These are phyloP conservation scores for Podosphaera xanthii DNA, from an alignment of 2,329 filamentous ascomycete genomes.

Conservation along the genomic window DNA sequence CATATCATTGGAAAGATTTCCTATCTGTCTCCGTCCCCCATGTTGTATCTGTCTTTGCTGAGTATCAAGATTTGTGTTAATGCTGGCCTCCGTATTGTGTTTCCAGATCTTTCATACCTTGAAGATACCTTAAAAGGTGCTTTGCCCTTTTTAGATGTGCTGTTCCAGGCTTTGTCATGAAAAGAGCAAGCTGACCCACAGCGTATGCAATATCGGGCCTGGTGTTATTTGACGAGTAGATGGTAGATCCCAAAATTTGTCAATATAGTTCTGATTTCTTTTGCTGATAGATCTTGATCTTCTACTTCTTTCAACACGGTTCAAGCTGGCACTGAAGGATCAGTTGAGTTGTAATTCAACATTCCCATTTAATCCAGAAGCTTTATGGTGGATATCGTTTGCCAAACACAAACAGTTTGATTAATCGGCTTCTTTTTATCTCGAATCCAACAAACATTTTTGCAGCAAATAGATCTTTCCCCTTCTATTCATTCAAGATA, in stretches of 20 bases:
- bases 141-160: too few relatives aligned
- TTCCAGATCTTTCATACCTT: too few relatives aligned
- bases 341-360: not conserved
- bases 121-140: too few relatives aligned
- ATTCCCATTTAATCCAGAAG: not conserved
- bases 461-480: not conserved
- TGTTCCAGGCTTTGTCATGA: not conserved
- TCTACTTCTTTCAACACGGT: not conserved
- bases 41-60: too few relatives aligned
- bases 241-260: not conserved
- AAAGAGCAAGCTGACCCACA: not conserved
- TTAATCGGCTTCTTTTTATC: not conserved
- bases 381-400: not conserved
- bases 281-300: not conserved
- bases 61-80: too few relatives aligned
- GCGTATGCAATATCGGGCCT: not conserved
- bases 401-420: not conserved
- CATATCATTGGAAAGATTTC: too few relatives aligned
- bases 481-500: not conserved
- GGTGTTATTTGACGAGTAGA: not conserved
- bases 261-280: not conserved
- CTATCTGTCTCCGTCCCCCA: too few relatives aligned
- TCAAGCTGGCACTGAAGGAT: not conserved
- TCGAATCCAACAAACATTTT: not conserved
- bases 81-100: too few relatives aligned